Conservation (phyloP, 305 asterid species). For the Fraxinus paxiana region DNA sequence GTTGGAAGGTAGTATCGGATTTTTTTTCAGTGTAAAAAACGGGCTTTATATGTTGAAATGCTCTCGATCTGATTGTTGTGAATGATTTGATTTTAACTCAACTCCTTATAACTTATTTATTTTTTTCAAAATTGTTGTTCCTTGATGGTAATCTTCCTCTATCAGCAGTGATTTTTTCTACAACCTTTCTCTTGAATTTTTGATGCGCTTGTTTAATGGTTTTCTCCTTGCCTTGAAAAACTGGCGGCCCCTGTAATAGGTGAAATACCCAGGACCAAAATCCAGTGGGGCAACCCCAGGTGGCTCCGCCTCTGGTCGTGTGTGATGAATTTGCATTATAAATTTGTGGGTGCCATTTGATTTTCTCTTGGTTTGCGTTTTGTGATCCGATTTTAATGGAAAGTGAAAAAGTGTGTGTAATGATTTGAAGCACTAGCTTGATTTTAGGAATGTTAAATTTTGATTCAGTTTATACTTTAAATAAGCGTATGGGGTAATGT, state of each 20-base stretch:
- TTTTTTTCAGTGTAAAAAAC: neutral
- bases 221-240: neutral
- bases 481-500: constrained; percentile 18
- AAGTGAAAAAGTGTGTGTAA: constrained; percentile 20
- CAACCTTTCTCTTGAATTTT: neutral
- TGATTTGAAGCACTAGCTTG: constrained; percentile 24
- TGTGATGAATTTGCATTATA: neutral
- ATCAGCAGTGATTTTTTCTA: neutral
- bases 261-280: neutral
- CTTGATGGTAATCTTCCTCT: neutral
- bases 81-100: neutral
- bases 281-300: neutral
- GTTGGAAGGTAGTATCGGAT: neutral
- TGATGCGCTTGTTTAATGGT: neutral
- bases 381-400: constrained; percentile 57
- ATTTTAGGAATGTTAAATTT: constrained; percentile 5
- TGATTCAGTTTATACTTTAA: constrained; percentile 1
- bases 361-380: constrained; percentile 28
- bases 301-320: neutral
- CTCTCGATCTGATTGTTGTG: neutral
- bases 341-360: constrained; percentile 5
- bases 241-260: neutral
- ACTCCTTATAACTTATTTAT: neutral
- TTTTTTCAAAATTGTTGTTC: neutral
- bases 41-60: neutral